These are phyloP conservation scores for Eucalyptus virginea DNA, from an alignment of 345 rosid species.

Conservation along the genomic window DNA sequence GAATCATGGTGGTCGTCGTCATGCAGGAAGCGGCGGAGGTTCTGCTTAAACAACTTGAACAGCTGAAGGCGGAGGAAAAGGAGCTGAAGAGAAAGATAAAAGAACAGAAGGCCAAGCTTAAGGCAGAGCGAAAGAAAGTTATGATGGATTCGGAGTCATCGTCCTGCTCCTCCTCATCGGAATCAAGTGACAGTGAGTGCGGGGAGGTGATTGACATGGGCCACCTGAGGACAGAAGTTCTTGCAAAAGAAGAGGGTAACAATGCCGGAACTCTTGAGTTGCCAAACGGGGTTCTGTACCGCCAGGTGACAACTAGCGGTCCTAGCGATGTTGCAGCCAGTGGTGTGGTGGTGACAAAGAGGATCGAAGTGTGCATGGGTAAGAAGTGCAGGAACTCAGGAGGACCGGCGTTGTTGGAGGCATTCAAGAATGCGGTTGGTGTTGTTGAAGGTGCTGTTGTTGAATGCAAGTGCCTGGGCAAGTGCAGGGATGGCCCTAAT, in stretches of 20 bases:
- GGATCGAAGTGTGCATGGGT: constrained; percentile 74
- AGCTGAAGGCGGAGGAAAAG: constrained; percentile 47
- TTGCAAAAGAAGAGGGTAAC: neutral
- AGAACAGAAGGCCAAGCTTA: constrained; percentile 34
- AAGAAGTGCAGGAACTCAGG: constrained; percentile 63
- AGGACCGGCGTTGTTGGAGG: constrained; percentile 36
- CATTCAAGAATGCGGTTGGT: constrained; percentile 38
- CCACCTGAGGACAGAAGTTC: constrained; percentile 5
- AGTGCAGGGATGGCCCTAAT: constrained; percentile 69
- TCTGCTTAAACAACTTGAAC: constrained; percentile 30
- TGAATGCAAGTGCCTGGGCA: constrained; percentile 73
- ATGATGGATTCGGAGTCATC: constrained; percentile 17
- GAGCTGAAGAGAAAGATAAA: constrained; percentile 38
- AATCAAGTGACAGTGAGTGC: constrained; percentile 38
- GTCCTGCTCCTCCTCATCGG: constrained; percentile 27
- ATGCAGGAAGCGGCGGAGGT: constrained; percentile 54
- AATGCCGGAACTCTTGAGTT: neutral
- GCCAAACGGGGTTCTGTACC: neutral
- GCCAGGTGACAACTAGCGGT: neutral
- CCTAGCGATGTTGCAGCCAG: neutral
- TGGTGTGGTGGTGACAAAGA: neutral
- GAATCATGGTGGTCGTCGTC: neutral
- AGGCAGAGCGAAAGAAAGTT: constrained; percentile 9
- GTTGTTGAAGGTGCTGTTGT: constrained; percentile 26
- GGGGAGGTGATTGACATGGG: constrained; percentile 41